Percentiles rank a stretch among this genome's conserved stretches.
These are phyloP conservation scores for Phytopythium helicoides DNA, from an alignment of 352 stramenopile species.

Conservation along the genomic window DNA sequence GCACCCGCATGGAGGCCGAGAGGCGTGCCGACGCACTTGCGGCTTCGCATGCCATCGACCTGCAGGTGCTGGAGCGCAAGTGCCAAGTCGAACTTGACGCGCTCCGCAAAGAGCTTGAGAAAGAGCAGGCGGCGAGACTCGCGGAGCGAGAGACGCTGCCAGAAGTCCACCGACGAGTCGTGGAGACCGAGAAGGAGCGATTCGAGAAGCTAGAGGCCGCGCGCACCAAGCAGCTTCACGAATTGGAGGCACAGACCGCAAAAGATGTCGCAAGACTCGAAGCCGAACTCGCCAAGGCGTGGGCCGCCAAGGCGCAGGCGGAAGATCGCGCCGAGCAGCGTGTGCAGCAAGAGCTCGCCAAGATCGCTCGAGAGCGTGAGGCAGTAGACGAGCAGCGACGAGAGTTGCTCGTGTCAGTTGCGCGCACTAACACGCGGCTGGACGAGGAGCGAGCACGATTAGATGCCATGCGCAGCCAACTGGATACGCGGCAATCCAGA, in stretches of 20 bases:
- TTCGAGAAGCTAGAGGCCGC: slow-evolving; percentile 60
- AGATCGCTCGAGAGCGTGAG: slow-evolving; percentile 64
- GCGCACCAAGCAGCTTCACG: slow-evolving; percentile 43
- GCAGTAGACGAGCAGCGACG: slow-evolving; percentile 70
- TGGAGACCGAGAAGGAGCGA: slow-evolving; percentile 63
- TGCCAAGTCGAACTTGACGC: slow-evolving; percentile 48
- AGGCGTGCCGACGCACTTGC: slow-evolving; percentile 45
- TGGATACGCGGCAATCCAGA: slow-evolving; percentile 50
- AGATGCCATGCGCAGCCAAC: slow-evolving; percentile 50
- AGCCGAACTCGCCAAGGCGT: slow-evolving; percentile 33
- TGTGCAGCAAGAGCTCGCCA: slow-evolving; percentile 59
- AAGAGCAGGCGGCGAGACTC: slow-evolving; percentile 37
- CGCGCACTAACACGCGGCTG: slow-evolving; percentile 40
- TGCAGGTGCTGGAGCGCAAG: slow-evolving; percentile 62
- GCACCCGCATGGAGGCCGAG: slow-evolving; percentile 42
- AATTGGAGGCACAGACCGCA: slow-evolving; percentile 44
- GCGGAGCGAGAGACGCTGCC: slow-evolving; percentile 56
- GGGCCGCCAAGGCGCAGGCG: slow-evolving; percentile 27
- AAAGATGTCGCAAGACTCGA: slow-evolving; percentile 40
- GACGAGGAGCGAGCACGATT: slow-evolving; percentile 75
- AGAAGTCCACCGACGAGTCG: slow-evolving; percentile 46
- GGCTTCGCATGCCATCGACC: slow-evolving; percentile 41
- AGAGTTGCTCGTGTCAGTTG: slow-evolving; percentile 57
- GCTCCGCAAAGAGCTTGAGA: slow-evolving; percentile 28
- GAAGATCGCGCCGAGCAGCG: slow-evolving; percentile 60